Evolutionary conservation across 148 eudicot species (phyloP).

Genomic region (Drosera capensis): DNA sequence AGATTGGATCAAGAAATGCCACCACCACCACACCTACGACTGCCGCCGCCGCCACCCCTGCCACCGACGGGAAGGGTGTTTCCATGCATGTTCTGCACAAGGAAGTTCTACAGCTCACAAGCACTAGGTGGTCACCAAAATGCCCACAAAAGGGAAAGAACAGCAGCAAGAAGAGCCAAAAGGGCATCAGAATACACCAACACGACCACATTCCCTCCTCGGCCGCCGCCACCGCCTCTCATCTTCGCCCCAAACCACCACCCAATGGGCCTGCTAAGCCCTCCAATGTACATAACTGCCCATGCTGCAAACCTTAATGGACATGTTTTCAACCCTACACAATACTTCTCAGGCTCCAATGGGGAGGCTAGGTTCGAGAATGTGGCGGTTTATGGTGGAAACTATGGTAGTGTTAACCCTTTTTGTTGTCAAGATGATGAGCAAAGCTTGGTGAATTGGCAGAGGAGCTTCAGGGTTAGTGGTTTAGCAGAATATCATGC

Average conservation of each 20-base stretch:
- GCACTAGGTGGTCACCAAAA: constrained; percentile 97
- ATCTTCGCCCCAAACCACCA: constrained; percentile 32
- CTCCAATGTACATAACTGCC: constrained; percentile 36
- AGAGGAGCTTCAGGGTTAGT: constrained; percentile 14
- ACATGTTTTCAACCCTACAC: constrained; percentile 5
- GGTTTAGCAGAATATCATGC: constrained; percentile 5
- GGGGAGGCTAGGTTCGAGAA: constrained; percentile 22
- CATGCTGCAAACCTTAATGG: constrained; percentile 33
- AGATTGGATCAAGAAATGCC: not conserved
- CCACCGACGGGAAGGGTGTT: constrained; percentile 28
- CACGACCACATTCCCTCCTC: constrained; percentile 4
- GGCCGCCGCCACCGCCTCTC: constrained; percentile 13
- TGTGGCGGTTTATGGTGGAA: constrained; percentile 16
- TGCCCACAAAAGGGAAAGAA: constrained; percentile 88
- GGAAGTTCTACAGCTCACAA: constrained; percentile 89
- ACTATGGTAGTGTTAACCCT: constrained; percentile 7
- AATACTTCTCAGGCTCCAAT: constrained; percentile 10
- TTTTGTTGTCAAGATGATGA: constrained; percentile 17
- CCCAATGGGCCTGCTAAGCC: constrained; percentile 26
- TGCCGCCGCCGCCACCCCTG: not conserved
- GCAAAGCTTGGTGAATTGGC: constrained; percentile 22
- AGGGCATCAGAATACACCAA: constrained; percentile 12
- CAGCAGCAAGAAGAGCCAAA: constrained; percentile 48
- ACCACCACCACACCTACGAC: not conserved
- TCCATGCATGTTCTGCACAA: constrained; percentile 71